phyloP scores from a whole-genome alignment of 2,329 filamentous ascomycete genomes.

The Fusarium papillatum region DNA sequence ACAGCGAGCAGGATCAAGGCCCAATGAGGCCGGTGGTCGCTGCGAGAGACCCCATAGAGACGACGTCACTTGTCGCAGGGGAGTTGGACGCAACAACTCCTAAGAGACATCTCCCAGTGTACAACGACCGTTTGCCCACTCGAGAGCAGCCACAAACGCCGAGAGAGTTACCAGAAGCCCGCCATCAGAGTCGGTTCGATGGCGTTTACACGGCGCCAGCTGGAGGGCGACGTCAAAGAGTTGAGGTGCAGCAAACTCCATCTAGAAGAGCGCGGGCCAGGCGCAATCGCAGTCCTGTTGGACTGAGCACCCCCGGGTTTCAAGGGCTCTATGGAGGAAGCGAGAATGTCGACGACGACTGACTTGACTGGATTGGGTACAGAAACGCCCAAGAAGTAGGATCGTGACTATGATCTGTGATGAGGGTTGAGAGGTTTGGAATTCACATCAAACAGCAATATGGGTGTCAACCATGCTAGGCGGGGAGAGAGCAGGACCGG shows the following conservation, averaged over 20 bases:
- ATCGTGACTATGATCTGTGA: constrained; percentile 1
- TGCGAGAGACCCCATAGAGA: neutral
- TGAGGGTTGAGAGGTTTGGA: constrained; percentile 12
- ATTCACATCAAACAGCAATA: constrained; percentile 3
- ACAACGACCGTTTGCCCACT: constrained; percentile 33
- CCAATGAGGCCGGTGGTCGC: neutral
- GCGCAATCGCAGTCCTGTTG: constrained; percentile 51
- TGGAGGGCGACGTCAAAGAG: constrained; percentile 19
- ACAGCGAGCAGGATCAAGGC: neutral
- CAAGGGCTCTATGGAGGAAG: constrained; percentile 61
- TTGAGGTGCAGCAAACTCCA: constrained; percentile 1
- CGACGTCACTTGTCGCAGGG: neutral
- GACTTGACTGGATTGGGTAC: constrained; percentile 1
- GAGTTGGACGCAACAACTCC: constrained; percentile 3
- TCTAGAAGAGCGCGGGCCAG: constrained; percentile 28
- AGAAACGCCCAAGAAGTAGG: constrained; percentile 2
- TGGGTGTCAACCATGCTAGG: constrained; percentile 1
- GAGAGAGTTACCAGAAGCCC: constrained; percentile 40
- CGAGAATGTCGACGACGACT: constrained; percentile 61
- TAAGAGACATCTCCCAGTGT: constrained; percentile 32
- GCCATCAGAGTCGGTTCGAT: constrained; percentile 40
- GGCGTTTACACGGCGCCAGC: constrained; percentile 38
- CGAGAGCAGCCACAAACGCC: constrained; percentile 40
- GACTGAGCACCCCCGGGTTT: constrained; percentile 59
- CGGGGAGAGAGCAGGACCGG: neutral